Evolutionary conservation across 192 early-diverging fungal genomes (phyloP).

Genomic region (Gigaspora rosea): DNA sequence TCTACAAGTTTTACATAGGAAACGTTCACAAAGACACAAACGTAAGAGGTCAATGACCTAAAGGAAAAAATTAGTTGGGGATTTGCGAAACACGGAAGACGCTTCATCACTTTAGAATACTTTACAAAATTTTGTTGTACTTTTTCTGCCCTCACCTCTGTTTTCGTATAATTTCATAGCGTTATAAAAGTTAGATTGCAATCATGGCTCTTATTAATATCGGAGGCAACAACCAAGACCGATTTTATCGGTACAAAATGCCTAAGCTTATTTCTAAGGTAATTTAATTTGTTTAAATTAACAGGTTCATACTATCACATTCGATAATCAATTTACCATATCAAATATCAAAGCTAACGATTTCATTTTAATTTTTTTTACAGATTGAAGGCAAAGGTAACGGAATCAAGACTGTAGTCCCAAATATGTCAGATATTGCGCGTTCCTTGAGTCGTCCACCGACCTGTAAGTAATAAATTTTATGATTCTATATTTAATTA

Average conservation of each 20-base stretch:
- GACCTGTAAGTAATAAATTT: conserved; percentile 57
- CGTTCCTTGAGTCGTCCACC: conserved; percentile 86
- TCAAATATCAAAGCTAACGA: neutral
- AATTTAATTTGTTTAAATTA: conserved; percentile 1
- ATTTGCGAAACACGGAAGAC: neutral
- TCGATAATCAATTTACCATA: neutral
- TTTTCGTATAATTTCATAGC: neutral
- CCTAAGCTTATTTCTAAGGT: conserved; percentile 79
- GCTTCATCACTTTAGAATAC: neutral
- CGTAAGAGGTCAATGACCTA: conserved; percentile 22
- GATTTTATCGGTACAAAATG: conserved; percentile 99
- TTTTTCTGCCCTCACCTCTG: neutral
- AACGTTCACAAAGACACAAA: conserved; percentile 22
- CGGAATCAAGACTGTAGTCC: conserved; percentile 98
- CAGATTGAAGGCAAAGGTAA: conserved; percentile 98
- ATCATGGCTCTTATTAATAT: conserved; percentile 85
- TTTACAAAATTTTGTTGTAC: neutral
- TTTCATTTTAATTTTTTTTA: neutral
- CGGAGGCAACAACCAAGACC: conserved; percentile 85
- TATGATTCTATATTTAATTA: conserved; percentile 1
- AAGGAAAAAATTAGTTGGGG: neutral
- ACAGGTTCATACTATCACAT: neutral
- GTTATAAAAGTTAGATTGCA: conserved; percentile 17
- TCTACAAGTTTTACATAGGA: conserved; percentile 10
- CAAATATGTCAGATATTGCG: conserved; percentile 95